phyloP scores from a whole-genome alignment of 2,329 filamentous ascomycete species.

The Microcyclospora tardicrescens region DNA sequence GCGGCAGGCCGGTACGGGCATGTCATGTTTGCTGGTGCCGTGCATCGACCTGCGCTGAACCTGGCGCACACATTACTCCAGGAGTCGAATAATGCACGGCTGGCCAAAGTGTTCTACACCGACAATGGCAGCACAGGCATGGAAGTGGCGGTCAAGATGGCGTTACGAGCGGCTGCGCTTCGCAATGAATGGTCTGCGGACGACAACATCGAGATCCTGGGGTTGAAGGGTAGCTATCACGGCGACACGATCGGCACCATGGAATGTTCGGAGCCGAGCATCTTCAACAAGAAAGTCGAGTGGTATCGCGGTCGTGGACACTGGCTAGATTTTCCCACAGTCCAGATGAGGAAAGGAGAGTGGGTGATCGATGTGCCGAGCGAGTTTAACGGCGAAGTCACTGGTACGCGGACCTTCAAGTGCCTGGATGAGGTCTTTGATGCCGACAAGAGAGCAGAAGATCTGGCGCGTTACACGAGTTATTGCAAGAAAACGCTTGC shows the following conservation, averaged over 20 bases:
- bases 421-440: constrained; percentile 49
- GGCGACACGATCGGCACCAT: constrained; percentile 82
- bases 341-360: constrained; percentile 51
- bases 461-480: constrained; percentile 11
- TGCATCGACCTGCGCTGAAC: constrained; percentile 64
- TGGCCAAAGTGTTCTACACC: constrained; percentile 64
- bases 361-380: constrained; percentile 53
- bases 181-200: constrained; percentile 6
- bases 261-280: constrained; percentile 67
- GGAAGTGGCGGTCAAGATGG: constrained; percentile 81
- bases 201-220: constrained; percentile 50
- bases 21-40: constrained; percentile 71
- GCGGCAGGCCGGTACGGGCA: constrained; percentile 76
- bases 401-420: constrained; percentile 30
- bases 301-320: constrained; percentile 69
- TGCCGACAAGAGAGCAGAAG: constrained; percentile 24
- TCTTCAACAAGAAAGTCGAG: constrained; percentile 70
- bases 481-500: constrained; percentile 34
- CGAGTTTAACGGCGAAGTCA: constrained; percentile 35
- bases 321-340: constrained; percentile 69
- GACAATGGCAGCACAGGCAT: constrained; percentile 76
- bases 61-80: constrained; percentile 53
- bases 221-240: constrained; percentile 70
- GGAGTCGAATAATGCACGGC: constrained; percentile 48
- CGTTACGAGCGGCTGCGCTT: constrained; percentile 43